phyloP scores from a whole-genome alignment of 1,284 basidiomycete species.

The Leccinum fuscescens region DNA sequence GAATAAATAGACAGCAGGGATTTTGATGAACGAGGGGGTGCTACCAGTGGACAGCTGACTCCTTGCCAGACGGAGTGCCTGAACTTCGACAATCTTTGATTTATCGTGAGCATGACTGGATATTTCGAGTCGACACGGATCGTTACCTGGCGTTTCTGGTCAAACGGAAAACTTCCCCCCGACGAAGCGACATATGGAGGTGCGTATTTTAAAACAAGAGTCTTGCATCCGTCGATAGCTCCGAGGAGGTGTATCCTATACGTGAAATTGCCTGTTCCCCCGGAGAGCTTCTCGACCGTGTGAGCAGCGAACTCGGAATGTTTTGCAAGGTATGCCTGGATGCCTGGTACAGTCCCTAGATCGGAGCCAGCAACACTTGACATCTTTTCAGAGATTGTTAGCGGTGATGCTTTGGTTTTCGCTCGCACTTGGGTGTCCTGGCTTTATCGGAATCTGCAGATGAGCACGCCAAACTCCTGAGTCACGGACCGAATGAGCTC shows the following conservation, averaged over 20 bases:
- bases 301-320: constrained; percentile 39
- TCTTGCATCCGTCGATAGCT: constrained; percentile 39
- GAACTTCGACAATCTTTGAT: constrained; percentile 49
- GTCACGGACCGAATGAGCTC: constrained; percentile 5
- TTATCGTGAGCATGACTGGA: constrained; percentile 3
- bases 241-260: constrained; percentile 46
- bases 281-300: constrained; percentile 39
- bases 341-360: constrained; percentile 37
- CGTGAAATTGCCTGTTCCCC: constrained; percentile 53
- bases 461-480: neutral
- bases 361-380: constrained; percentile 19
- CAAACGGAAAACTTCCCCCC: constrained; percentile 34
- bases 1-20: constrained; percentile 49
- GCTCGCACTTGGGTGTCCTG: neutral
- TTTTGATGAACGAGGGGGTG: constrained; percentile 40
- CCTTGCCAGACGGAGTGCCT: constrained; percentile 44
- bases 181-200: constrained; percentile 40
- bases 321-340: constrained; percentile 38
- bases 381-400: constrained; percentile 15
- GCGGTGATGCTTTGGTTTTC: neutral
- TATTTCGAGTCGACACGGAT: neutral
- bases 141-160: constrained; percentile 53
- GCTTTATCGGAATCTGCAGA: constrained; percentile 6
- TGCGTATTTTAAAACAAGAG: constrained; percentile 57
- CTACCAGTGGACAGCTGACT: constrained; percentile 24